Evolutionary conservation across 352 stramenopile genomes (phyloP).

Genomic region (Pythium folliculosum): DNA sequence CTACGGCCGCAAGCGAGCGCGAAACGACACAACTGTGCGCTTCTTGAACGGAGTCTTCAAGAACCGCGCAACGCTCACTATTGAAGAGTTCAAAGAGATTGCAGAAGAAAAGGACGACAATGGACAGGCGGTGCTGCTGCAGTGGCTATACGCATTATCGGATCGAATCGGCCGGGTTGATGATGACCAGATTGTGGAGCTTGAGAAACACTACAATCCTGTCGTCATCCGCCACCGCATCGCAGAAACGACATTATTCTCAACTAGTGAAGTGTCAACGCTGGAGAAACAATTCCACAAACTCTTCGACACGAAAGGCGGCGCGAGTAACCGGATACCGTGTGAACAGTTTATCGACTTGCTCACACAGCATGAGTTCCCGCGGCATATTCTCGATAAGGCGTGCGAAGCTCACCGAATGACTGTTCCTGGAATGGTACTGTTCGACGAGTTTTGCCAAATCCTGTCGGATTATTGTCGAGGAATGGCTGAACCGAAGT

Average conservation of each 20-base stretch:
- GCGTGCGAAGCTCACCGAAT: constrained; percentile 40
- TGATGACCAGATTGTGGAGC: constrained; percentile 66
- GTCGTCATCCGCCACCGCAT: constrained; percentile 82
- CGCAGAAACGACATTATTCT: constrained; percentile 68
- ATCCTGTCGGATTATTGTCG: constrained; percentile 78
- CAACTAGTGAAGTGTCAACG: constrained; percentile 64
- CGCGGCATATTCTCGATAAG: constrained; percentile 40
- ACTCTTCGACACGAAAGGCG: constrained; percentile 73
- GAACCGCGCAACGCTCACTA: constrained; percentile 37
- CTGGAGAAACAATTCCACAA: constrained; percentile 82
- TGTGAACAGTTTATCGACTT: constrained; percentile 59
- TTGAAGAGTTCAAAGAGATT: constrained; percentile 64
- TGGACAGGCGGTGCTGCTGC: constrained; percentile 57
- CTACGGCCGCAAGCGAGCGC: constrained; percentile 61
- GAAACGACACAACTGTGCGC: constrained; percentile 40
- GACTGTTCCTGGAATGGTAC: constrained; percentile 48
- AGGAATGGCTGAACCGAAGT: constrained; percentile 44
- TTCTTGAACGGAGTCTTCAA: constrained; percentile 71
- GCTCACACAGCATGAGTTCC: constrained; percentile 50
- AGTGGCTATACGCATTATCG: constrained; percentile 67
- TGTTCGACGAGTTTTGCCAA: constrained; percentile 84
- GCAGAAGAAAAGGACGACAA: constrained; percentile 54
- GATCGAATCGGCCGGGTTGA: constrained; percentile 69
- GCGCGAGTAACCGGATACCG: constrained; percentile 66
- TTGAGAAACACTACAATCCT: constrained; percentile 82